A percentile compares a stretch with the other conserved stretches of the same genome.
Conservation (phyloP, 495 filamentous ascomycete species). For the Aspergillus sparsus region DNA sequence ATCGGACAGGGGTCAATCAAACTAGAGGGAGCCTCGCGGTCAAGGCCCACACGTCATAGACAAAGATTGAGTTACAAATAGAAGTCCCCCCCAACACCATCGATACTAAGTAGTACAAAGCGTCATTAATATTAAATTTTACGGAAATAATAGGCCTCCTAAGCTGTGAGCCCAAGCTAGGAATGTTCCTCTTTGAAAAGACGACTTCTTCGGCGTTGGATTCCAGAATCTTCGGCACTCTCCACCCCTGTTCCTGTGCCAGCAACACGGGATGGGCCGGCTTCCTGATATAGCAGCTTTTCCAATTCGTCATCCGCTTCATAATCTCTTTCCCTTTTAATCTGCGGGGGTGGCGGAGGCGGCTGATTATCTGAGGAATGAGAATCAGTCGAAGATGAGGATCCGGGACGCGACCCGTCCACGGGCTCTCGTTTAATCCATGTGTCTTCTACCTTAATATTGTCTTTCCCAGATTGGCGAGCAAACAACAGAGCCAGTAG, state of each 20-base stretch:
- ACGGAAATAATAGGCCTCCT: not conserved
- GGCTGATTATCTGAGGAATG: constrained; percentile 1
- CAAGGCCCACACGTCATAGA: too few relatives aligned
- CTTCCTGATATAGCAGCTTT: constrained; percentile 3
- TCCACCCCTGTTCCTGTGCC: constrained; percentile 39
- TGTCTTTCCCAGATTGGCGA: constrained; percentile 19
- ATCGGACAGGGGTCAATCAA: too few relatives aligned
- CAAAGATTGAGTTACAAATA: too few relatives aligned
- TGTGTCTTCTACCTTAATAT: constrained; percentile 31
- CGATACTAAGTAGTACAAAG: not conserved
- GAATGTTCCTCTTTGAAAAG: constrained; percentile 25
- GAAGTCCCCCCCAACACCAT: not conserved
- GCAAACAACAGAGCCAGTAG: constrained; percentile 43
- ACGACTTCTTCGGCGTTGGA: constrained; percentile 42
- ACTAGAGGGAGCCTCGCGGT: too few relatives aligned
- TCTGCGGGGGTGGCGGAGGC: not conserved
- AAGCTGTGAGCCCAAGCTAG: constrained; percentile 9
- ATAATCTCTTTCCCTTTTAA: constrained; percentile 31
- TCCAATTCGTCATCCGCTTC: constrained; percentile 22
- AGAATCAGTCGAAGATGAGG: constrained; percentile 12
- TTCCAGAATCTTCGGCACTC: constrained; percentile 33
- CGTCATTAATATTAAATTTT: not conserved
- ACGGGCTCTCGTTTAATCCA: constrained; percentile 35
- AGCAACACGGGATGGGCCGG: constrained; percentile 7
- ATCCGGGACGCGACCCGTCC: constrained; percentile 21